Evolutionary conservation across 2,329 filamentous ascomycete species (phyloP).

Genomic region (Bimuria novae-zelandiae): DNA sequence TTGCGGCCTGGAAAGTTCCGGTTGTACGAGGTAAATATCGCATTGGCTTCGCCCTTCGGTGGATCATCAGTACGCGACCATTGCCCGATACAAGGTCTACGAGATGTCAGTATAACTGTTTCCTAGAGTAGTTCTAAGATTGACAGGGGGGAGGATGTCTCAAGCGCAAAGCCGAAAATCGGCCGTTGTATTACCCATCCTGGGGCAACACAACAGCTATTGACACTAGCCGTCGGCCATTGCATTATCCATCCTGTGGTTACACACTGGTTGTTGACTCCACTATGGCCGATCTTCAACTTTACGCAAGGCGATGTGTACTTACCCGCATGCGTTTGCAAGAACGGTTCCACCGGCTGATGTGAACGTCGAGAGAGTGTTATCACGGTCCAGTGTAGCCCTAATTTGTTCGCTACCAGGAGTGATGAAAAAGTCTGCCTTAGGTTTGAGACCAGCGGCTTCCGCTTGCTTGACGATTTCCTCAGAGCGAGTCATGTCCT

Average conservation of each 20-base stretch:
- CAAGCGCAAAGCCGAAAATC: too few species aligned
- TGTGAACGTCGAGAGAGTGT: constrained; percentile 83
- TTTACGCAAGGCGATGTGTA: too few species aligned
- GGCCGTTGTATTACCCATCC: too few species aligned
- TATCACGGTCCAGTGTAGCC: constrained; percentile 87
- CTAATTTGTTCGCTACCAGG: constrained; percentile 97
- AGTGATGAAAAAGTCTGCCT: constrained; percentile 91
- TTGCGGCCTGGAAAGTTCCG: constrained; percentile 97
- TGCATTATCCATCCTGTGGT: too few species aligned
- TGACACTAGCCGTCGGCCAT: too few species aligned
- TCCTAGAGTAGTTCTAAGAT: too few species aligned
- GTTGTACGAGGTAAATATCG: constrained; percentile 97
- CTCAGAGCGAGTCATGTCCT: constrained; percentile 97
- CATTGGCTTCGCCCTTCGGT: constrained; percentile 83
- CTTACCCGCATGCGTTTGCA: constrained; percentile 80
- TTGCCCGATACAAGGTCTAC: constrained; percentile 81
- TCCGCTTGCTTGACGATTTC: constrained; percentile 89
- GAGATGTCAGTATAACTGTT: too few species aligned
- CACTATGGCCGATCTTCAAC: too few species aligned
- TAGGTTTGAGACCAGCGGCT: constrained; percentile 86
- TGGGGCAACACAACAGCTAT: too few species aligned
- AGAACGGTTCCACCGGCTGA: constrained; percentile 86
- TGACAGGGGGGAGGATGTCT: too few species aligned
- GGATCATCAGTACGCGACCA: constrained; percentile 92
- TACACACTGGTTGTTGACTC: too few species aligned